A percentile compares a stretch with the other conserved stretches of the same genome.
phyloP scores from a whole-genome alignment of 176 grass and related monocot genomes.

The Triticum urartu region DNA sequence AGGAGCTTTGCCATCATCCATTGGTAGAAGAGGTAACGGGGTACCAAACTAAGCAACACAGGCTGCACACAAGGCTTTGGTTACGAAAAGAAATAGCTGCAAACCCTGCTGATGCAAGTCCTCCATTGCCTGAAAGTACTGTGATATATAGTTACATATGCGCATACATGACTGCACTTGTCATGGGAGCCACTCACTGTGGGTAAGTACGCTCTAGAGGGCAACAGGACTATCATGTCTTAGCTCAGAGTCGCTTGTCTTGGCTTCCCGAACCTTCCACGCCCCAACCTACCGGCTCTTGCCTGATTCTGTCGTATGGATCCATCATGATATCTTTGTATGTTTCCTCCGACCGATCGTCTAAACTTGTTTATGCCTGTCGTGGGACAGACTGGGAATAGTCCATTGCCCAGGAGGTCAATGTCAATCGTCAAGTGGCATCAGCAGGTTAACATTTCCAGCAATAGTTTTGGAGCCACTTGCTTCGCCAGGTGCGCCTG shows the following conservation, averaged over 20 bases:
- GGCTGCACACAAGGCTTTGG: neutral
- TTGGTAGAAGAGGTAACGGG: neutral
- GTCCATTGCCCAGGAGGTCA: slow-evolving; percentile 14
- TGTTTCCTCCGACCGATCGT: neutral
- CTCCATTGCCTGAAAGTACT: neutral
- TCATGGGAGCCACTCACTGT: neutral
- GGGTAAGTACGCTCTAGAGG: slow-evolving; percentile 20
- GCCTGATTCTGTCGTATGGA: neutral
- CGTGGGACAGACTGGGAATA: slow-evolving; percentile 13
- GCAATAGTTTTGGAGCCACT: slow-evolving; percentile 37
- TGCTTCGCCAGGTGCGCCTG: slow-evolving; percentile 22
- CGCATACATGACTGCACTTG: neutral
- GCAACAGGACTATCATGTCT: neutral
- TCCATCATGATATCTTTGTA: slow-evolving; percentile 16
- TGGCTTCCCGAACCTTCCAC: slow-evolving; percentile 36
- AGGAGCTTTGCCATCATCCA: neutral
- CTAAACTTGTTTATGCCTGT: neutral
- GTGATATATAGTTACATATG: neutral
- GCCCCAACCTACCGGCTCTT: neutral
- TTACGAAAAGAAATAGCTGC: neutral
- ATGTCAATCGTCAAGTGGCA: slow-evolving; percentile 30
- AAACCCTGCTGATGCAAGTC: neutral
- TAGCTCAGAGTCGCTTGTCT: slow-evolving; percentile 1
- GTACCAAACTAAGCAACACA: neutral
- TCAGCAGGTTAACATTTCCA: slow-evolving; percentile 13